Conservation (phyloP, 148 eudicot genomes). For the Polygonum maritimum region DNA sequence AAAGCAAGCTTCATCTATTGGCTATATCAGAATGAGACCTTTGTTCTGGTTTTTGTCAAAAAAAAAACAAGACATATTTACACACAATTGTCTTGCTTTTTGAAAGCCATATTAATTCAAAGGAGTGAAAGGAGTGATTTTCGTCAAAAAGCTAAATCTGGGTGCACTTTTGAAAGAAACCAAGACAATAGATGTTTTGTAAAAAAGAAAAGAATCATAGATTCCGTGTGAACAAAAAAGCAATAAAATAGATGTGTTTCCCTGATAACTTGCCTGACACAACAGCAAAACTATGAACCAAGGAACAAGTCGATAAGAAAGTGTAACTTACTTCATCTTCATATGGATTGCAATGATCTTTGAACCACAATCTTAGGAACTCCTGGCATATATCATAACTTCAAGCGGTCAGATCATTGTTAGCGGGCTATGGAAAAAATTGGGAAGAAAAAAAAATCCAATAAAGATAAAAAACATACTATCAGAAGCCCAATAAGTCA, state of each 20-base stretch:
- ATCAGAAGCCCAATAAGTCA: not conserved
- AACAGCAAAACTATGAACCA: not conserved
- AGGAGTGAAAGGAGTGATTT: too few relatives aligned
- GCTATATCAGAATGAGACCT: not conserved
- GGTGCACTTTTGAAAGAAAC: not conserved
- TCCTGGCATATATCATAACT: conserved; percentile 40
- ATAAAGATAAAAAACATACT: not conserved
- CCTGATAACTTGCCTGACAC: too few relatives aligned
- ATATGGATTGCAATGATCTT: conserved; percentile 83
- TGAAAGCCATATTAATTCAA: not conserved
- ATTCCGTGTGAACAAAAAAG: too few relatives aligned
- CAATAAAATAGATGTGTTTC: too few relatives aligned
- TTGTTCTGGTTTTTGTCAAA: not conserved
- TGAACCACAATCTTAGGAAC: conserved; percentile 94
- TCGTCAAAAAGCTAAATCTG: not conserved
- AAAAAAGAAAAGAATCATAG: not conserved
- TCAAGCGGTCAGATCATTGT: not conserved
- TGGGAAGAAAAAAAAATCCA: not conserved
- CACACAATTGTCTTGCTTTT: not conserved
- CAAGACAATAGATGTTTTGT: not conserved
- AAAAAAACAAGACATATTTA: not conserved
- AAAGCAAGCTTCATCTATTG: not conserved
- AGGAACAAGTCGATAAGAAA: not conserved
- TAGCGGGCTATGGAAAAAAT: not conserved
- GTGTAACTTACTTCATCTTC: conserved; percentile 60